These are phyloP conservation scores for Moricandia moricandioides DNA, from an alignment of 345 rosid genomes.

Conservation along the genomic window DNA sequence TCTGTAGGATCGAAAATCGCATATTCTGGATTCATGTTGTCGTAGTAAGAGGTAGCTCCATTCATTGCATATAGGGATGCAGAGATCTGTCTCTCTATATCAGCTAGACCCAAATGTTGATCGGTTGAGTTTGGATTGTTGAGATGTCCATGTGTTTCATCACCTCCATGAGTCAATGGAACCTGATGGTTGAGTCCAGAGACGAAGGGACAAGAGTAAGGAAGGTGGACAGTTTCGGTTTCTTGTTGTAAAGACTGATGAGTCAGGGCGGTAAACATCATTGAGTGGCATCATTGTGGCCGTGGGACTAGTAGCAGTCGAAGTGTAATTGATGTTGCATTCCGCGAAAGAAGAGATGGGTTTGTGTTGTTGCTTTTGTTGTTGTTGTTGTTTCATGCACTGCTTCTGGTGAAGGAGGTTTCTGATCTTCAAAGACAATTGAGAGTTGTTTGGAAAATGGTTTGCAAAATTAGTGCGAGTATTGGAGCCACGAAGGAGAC, in stretches of 20 bases:
- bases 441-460: slow-evolving; percentile 51
- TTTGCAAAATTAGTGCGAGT: slow-evolving; percentile 74
- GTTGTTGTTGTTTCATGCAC: slow-evolving; percentile 42
- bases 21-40: slow-evolving; percentile 31
- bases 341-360: slow-evolving; percentile 11
- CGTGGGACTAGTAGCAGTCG: slow-evolving; percentile 8
- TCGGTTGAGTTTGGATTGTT: slow-evolving; percentile 27
- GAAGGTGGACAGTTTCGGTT: slow-evolving; percentile 14
- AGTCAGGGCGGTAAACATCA: slow-evolving; percentile 55
- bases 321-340: slow-evolving; percentile 17
- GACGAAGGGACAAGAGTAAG: slow-evolving; percentile 45
- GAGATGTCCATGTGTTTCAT: slow-evolving; percentile 19
- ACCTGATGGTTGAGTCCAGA: slow-evolving; percentile 41
- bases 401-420: slow-evolving; percentile 68
- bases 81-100: slow-evolving; percentile 63
- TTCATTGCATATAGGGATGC: slow-evolving; percentile 61
- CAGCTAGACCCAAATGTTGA: slow-evolving; percentile 33
- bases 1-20: slow-evolving; percentile 44
- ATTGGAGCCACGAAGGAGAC: slow-evolving; percentile 78
- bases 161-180: slow-evolving; percentile 40
- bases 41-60: slow-evolving; percentile 54
- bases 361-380: slow-evolving; percentile 22
- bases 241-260: slow-evolving; percentile 36
- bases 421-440: slow-evolving; percentile 61
- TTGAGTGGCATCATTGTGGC: slow-evolving; percentile 31